Conservation (phyloP, 805 yeast species). For the Ogataea nakhonphanomensis region DNA sequence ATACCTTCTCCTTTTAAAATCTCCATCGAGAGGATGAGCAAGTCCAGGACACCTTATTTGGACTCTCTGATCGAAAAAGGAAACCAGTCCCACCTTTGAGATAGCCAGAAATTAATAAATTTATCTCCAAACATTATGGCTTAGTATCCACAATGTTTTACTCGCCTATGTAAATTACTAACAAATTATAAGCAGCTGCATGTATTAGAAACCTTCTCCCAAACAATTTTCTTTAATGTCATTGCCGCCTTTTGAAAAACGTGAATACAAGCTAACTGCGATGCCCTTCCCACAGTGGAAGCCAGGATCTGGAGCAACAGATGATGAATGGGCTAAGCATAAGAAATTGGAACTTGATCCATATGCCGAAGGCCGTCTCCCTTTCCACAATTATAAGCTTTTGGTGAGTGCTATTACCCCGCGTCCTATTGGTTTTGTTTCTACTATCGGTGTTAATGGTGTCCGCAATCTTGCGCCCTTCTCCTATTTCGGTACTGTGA, state of each 20-base stretch:
- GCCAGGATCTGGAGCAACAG: constrained; percentile 45
- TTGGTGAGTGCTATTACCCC: constrained; percentile 54
- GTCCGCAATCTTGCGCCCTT: constrained; percentile 55
- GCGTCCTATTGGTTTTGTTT: constrained; percentile 58
- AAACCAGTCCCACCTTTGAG: not conserved
- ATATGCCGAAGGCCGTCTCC: constrained; percentile 35
- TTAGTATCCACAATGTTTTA: too few species aligned
- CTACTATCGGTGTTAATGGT: constrained; percentile 45
- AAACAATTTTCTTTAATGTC: not conserved
- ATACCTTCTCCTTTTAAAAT: constrained; percentile 4
- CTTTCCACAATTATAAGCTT: constrained; percentile 46
- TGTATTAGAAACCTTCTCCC: not conserved
- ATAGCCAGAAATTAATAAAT: not conserved
- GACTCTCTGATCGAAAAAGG: not conserved
- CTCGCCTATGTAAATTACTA: too few species aligned
- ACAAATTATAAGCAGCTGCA: not conserved
- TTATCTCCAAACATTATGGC: too few species aligned
- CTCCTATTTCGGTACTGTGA: constrained; percentile 48
- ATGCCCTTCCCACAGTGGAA: constrained; percentile 37
- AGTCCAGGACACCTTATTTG: not conserved
- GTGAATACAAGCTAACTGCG: constrained; percentile 1
- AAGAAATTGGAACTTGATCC: constrained; percentile 51
- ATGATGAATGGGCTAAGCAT: constrained; percentile 42
- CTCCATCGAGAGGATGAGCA: constrained; percentile 1
- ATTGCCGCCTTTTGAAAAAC: constrained; percentile 9